Evolutionary conservation across 768 basidiomycete genomes (phyloP).

Genomic region (Macrolepiota albuminosa): DNA sequence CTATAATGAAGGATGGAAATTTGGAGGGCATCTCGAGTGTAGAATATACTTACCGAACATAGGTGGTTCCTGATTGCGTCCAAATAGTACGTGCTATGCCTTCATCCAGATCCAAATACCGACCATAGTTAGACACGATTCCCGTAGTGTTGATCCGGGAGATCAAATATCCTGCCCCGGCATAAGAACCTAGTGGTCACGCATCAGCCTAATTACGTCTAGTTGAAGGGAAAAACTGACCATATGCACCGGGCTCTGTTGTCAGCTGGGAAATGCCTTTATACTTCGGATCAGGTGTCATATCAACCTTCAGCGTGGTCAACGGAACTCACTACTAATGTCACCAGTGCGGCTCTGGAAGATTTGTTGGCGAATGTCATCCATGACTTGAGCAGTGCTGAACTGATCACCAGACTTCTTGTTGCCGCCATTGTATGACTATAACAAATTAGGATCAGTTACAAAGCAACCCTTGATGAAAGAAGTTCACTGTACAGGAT

Average conservation of each 20-base stretch:
- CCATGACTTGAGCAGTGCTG: slow-evolving; percentile 44
- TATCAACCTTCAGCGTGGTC: neutral
- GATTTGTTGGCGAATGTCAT: slow-evolving; percentile 48
- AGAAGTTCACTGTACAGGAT: slow-evolving; percentile 40
- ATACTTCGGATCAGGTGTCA: neutral
- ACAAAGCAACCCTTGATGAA: neutral
- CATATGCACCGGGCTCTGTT: slow-evolving; percentile 56
- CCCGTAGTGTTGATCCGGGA: slow-evolving; percentile 41
- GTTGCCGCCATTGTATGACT: slow-evolving; percentile 74
- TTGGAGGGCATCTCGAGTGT: neutral
- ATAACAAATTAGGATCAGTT: neutral
- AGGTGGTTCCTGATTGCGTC: slow-evolving; percentile 45
- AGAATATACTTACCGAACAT: slow-evolving; percentile 39
- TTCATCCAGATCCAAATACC: slow-evolving; percentile 70
- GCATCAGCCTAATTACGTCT: neutral
- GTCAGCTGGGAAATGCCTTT: slow-evolving; percentile 53
- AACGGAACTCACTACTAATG: slow-evolving; percentile 41
- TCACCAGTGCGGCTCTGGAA: slow-evolving; percentile 57
- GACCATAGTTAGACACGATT: slow-evolving; percentile 40
- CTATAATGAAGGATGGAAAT: neutral
- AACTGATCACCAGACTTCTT: slow-evolving; percentile 39
- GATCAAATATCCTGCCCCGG: slow-evolving; percentile 58
- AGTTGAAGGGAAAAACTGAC: slow-evolving; percentile 27
- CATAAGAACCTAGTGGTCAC: slow-evolving; percentile 54
- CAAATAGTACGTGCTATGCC: slow-evolving; percentile 55